Conservation (phyloP, 2,329 filamentous ascomycete genomes). For the Neopestalotiopsis rosae region DNA sequence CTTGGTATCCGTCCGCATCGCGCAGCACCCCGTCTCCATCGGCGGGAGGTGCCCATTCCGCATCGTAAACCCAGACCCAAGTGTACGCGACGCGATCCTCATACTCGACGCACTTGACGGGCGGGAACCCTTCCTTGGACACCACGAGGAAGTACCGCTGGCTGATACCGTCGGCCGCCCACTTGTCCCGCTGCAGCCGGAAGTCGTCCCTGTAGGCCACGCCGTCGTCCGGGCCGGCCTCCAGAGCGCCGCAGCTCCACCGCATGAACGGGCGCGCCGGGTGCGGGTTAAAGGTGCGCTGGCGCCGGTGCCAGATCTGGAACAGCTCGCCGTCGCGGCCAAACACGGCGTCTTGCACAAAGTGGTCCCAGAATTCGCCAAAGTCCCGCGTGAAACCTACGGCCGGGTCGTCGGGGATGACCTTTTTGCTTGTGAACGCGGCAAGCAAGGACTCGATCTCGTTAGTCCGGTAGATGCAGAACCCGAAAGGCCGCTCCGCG, state of each 20-base stretch:
- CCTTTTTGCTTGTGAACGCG: neutral
- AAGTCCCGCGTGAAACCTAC: neutral
- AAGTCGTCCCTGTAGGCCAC: neutral
- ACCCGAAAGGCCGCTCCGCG: neutral
- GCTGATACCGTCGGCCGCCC: neutral
- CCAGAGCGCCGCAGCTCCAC: neutral
- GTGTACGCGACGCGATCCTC: neutral
- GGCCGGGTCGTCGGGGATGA: neutral
- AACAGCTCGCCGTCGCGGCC: neutral
- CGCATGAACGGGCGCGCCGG: conserved; percentile 1
- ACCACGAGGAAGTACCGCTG: conserved; percentile 2
- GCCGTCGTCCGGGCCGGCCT: neutral
- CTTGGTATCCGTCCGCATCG: conserved; percentile 11
- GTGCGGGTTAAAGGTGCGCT: neutral
- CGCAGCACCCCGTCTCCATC: conserved; percentile 9
- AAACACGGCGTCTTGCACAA: neutral
- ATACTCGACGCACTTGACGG: neutral
- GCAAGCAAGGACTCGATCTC: neutral
- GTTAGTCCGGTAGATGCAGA: neutral
- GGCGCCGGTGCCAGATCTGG: neutral
- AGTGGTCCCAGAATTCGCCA: neutral
- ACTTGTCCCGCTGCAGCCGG: neutral
- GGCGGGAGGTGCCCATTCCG: conserved; percentile 1
- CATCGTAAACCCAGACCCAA: conserved; percentile 11
- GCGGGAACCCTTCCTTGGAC: conserved; percentile 4